These are phyloP conservation scores for Enterospora canceri DNA, from an alignment of 371 early-diverging fungal species.

Conservation along the genomic window DNA sequence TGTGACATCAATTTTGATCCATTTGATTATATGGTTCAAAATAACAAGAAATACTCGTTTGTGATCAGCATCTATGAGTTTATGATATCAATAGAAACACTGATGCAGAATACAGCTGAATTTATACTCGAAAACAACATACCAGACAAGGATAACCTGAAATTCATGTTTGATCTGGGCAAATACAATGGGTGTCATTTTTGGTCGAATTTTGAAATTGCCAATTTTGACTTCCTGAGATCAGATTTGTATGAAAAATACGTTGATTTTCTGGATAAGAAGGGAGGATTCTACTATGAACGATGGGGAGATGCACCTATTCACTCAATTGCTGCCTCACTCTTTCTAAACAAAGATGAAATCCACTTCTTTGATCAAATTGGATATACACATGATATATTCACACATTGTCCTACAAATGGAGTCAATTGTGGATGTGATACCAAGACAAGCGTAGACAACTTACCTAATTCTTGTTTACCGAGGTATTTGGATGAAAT, in stretches of 20 bases:
- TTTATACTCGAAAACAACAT: slow-evolving; percentile 37
- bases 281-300: slow-evolving; percentile 81
- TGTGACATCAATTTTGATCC: slow-evolving; percentile 74
- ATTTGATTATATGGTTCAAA: slow-evolving; percentile 62
- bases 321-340: slow-evolving; percentile 66
- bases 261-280: slow-evolving; percentile 68
- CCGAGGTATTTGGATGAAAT: slow-evolving; percentile 27
- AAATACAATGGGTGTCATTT: slow-evolving; percentile 66
- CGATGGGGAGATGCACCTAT: slow-evolving; percentile 88
- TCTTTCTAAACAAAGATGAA: slow-evolving; percentile 61
- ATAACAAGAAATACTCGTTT: slow-evolving; percentile 67
- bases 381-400: slow-evolving; percentile 57
- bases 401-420: slow-evolving; percentile 52
- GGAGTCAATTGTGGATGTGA: slow-evolving; percentile 46
- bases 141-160: slow-evolving; percentile 34
- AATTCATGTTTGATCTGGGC: slow-evolving; percentile 40
- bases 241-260: slow-evolving; percentile 61
- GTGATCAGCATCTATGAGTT: slow-evolving; percentile 67
- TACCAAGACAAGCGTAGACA: slow-evolving; percentile 39
- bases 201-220: slow-evolving; percentile 90
- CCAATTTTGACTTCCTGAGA: slow-evolving; percentile 66
- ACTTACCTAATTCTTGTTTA: slow-evolving; percentile 36
- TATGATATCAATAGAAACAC: slow-evolving; percentile 64
- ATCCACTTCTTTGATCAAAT: slow-evolving; percentile 70
- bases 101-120: slow-evolving; percentile 63